These are phyloP conservation scores for Prototheca wickerhamii DNA, from an alignment of 163 green algal species.

Conservation along the genomic window DNA sequence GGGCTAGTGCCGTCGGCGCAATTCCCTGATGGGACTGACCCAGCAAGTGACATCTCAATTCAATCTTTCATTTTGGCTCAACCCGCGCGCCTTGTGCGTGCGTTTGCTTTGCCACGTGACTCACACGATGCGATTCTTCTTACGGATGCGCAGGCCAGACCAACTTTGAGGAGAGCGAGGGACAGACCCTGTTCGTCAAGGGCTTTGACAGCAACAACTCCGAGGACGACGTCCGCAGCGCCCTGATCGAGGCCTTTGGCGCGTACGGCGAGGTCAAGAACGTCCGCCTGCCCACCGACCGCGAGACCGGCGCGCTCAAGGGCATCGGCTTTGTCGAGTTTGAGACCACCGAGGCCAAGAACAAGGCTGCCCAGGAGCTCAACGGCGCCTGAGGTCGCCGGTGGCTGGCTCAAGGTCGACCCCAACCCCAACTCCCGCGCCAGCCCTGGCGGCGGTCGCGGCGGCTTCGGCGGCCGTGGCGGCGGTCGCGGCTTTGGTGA, in stretches of 20 bases:
- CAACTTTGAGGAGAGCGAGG: slow-evolving; percentile 31
- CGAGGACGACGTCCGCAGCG: slow-evolving; percentile 59
- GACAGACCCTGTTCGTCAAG: slow-evolving; percentile 86
- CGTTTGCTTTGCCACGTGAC: not conserved
- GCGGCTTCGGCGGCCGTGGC: slow-evolving; percentile 31
- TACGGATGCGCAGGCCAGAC: slow-evolving; percentile 15
- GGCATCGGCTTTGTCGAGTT: slow-evolving; percentile 89
- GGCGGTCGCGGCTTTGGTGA: slow-evolving; percentile 35
- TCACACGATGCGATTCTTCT: no score
- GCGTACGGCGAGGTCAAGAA: slow-evolving; percentile 62
- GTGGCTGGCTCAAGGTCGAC: slow-evolving; percentile 80
- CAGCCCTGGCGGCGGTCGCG: slow-evolving; percentile 23
- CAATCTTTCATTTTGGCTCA: not conserved
- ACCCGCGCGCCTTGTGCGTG: no score
- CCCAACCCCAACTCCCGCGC: slow-evolving; percentile 47
- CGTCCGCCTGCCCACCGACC: slow-evolving; percentile 62
- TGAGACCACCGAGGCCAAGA: slow-evolving; percentile 56
- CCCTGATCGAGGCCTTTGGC: slow-evolving; percentile 63
- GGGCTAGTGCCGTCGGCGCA: slow-evolving; percentile 47
- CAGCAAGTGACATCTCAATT: slow-evolving; percentile 37
- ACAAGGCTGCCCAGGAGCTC: slow-evolving; percentile 58
- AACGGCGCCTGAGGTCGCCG: slow-evolving; percentile 64
- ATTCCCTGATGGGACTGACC: slow-evolving; percentile 49
- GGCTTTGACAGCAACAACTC: slow-evolving; percentile 72
- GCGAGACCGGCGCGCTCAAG: slow-evolving; percentile 66